Conservation (phyloP, 2,329 filamentous ascomycete species). For the Penicillium oxalicum region DNA sequence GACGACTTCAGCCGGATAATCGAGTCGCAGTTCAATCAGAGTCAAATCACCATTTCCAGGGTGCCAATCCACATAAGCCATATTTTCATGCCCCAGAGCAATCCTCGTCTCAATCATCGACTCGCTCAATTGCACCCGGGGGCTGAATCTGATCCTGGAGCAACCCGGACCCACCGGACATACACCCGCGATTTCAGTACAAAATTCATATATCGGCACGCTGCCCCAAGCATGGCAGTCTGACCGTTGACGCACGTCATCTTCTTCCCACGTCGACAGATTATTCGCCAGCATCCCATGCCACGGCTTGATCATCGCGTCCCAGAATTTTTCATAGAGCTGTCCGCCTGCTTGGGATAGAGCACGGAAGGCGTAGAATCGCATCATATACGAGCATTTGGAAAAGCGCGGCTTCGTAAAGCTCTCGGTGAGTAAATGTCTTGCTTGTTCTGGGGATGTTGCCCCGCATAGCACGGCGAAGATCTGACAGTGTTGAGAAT, state of each 20-base stretch:
- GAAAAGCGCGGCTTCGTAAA: constrained; percentile 28
- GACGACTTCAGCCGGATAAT: constrained; percentile 14
- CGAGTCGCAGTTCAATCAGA: constrained; percentile 13
- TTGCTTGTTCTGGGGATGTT: constrained; percentile 4
- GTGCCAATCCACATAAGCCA: constrained; percentile 18
- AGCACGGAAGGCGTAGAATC: constrained; percentile 38
- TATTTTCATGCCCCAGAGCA: constrained; percentile 19
- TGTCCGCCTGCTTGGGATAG: constrained; percentile 29
- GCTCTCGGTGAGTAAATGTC: constrained; percentile 22
- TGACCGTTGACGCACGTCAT: constrained; percentile 39
- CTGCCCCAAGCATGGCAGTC: constrained; percentile 44
- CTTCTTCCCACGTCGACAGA: constrained; percentile 41
- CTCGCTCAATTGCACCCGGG: constrained; percentile 12
- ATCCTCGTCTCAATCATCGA: constrained; percentile 16
- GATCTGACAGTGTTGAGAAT: constrained; percentile 29
- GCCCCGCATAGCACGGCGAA: constrained; percentile 28
- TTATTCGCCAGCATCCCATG: constrained; percentile 34
- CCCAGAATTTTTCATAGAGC: constrained; percentile 32
- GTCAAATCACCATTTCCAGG: not conserved
- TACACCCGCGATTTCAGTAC: constrained; percentile 31
- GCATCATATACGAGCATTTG: constrained; percentile 37
- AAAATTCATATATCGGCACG: constrained; percentile 40
- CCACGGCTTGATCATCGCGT: constrained; percentile 32
- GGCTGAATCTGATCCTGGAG: constrained; percentile 16
- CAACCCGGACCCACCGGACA: constrained; percentile 12